Percentiles rank a stretch among this genome's conserved stretches.
Conservation (phyloP, 306 rosid genomes). For the Quercus rubra region DNA sequence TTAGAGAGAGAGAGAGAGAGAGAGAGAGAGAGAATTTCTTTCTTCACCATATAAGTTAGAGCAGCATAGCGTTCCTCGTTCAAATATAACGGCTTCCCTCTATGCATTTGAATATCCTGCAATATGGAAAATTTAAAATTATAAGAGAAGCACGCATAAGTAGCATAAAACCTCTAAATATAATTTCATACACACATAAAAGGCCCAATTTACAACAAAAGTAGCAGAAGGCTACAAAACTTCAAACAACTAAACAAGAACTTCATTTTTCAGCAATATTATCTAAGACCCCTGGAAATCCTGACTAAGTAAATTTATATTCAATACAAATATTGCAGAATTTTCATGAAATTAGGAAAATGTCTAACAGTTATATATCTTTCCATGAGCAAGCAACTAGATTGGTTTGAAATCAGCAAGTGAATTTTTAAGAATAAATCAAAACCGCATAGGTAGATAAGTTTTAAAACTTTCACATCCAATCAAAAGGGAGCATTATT, state of each 20-base stretch:
- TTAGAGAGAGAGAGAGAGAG: neutral
- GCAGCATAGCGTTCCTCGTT: conserved; percentile 93
- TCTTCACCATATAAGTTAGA: conserved; percentile 73
- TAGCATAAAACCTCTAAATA: neutral
- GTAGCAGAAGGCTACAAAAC: neutral
- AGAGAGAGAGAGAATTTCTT: neutral
- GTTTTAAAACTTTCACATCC: neutral
- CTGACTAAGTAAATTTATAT: conserved; percentile 1
- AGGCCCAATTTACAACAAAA: neutral
- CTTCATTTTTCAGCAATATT: conserved; percentile 1
- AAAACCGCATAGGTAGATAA: neutral
- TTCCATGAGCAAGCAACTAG: neutral
- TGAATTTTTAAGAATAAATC: neutral
- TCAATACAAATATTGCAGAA: neutral
- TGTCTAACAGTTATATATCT: neutral
- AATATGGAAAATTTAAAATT: conserved; percentile 3
- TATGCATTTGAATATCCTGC: conserved; percentile 75
- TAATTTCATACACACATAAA: neutral
- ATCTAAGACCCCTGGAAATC: neutral
- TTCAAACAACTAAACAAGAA: neutral
- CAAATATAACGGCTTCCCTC: conserved; percentile 92
- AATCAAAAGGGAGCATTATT: neutral
- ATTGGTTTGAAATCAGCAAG: neutral
- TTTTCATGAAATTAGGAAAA: neutral
- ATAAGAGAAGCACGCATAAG: neutral